phyloP scores from a whole-genome alignment of 2,329 filamentous ascomycete genomes.

The Chaetomium globosum region DNA sequence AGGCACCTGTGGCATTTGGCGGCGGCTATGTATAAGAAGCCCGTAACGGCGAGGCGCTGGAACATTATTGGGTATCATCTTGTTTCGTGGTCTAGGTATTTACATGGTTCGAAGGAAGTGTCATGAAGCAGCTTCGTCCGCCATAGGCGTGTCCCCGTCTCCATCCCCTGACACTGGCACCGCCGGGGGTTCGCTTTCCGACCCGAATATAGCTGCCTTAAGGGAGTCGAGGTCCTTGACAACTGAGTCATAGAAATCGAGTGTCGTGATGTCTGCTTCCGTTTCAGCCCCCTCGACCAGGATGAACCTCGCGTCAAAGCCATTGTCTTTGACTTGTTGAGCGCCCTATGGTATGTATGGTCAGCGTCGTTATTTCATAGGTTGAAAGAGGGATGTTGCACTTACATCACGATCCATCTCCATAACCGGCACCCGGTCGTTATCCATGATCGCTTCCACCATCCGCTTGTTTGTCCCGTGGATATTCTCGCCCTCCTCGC shows the following conservation, averaged over 20 bases:
- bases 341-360: slow-evolving; percentile 47
- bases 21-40: neutral
- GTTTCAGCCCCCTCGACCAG: slow-evolving; percentile 49
- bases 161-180: slow-evolving; percentile 16
- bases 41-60: neutral
- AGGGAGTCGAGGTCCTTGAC: slow-evolving; percentile 39
- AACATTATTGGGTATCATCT: slow-evolving; percentile 21
- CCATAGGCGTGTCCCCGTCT: slow-evolving; percentile 32
- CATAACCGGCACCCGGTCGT: slow-evolving; percentile 63
- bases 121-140: slow-evolving; percentile 18
- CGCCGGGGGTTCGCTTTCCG: slow-evolving; percentile 10
- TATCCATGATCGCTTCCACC: slow-evolving; percentile 54
- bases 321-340: slow-evolving; percentile 60
- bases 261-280: slow-evolving; percentile 41
- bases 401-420: slow-evolving; percentile 57
- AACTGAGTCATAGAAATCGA: slow-evolving; percentile 54
- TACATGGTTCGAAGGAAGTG: neutral
- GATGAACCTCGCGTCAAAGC: slow-evolving; percentile 58
- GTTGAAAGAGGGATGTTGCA: slow-evolving; percentile 11
- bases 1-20: neutral
- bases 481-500: slow-evolving; percentile 51
- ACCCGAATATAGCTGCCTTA: slow-evolving; percentile 25
- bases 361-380: neutral
- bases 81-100: neutral
- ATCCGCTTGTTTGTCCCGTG: slow-evolving; percentile 61